Conservation (phyloP, 2,329 filamentous ascomycete species). For the Pestalotiopsis sp. region DNA sequence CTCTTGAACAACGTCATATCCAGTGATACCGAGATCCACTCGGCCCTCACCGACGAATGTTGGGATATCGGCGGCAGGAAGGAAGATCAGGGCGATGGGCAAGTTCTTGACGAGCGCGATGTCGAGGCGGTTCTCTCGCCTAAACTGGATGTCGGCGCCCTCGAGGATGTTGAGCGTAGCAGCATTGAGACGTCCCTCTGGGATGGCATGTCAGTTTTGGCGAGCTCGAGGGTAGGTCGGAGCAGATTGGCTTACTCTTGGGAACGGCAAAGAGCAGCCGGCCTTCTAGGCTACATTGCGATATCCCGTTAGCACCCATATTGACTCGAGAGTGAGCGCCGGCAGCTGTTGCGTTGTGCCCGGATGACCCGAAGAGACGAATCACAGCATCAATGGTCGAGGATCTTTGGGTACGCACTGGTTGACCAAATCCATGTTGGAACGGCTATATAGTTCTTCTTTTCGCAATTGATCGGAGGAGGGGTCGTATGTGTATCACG, state of each 20-base stretch:
- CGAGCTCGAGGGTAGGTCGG: background rate
- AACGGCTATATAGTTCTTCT: background rate
- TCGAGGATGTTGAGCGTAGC: conserved; percentile 86
- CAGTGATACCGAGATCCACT: conserved; percentile 93
- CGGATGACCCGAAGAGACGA: background rate
- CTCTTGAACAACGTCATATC: conserved; percentile 88
- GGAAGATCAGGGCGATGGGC: conserved; percentile 92
- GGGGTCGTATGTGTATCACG: background rate
- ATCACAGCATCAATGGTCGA: background rate
- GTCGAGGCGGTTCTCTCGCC: conserved; percentile 90
- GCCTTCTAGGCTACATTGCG: conserved; percentile 73
- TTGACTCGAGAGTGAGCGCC: background rate
- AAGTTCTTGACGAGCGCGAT: conserved; percentile 98
- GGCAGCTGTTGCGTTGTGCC: background rate
- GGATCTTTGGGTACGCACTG: conserved; percentile 40
- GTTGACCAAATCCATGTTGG: conserved; percentile 55
- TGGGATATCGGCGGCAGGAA: conserved; percentile 95
- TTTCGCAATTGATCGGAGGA: background rate
- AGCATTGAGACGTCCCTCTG: conserved; percentile 92
- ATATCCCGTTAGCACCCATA: background rate
- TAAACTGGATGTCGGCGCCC: conserved; percentile 95
- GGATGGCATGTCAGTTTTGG: conserved; percentile 3
- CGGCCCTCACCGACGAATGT: conserved; percentile 95
- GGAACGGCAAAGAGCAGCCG: conserved; percentile 96
- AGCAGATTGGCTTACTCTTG: conserved; percentile 71